phyloP scores from a whole-genome alignment of 1,139 yeast genomes.

The Candida labiduridarum region DNA sequence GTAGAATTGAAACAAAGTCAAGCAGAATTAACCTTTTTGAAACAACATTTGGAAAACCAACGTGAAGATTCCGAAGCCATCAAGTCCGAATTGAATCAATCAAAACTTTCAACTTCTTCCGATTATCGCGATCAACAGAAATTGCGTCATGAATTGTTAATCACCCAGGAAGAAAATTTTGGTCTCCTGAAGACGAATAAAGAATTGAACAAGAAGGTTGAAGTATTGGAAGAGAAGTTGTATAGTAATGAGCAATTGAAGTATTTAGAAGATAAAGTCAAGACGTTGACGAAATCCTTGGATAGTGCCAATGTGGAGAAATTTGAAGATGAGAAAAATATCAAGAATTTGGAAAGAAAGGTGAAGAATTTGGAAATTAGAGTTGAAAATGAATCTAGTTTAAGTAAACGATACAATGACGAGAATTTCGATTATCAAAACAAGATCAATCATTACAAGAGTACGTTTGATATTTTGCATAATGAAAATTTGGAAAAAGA shows the following conservation, averaged over 20 bases:
- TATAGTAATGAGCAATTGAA: slow-evolving; percentile 49
- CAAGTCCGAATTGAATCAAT: slow-evolving; percentile 38
- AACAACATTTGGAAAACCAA: slow-evolving; percentile 40
- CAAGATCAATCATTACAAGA: slow-evolving; percentile 38
- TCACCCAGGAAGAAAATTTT: slow-evolving; percentile 47
- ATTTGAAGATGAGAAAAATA: slow-evolving; percentile 33
- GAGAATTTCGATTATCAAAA: slow-evolving; percentile 51
- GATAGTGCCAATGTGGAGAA: slow-evolving; percentile 34
- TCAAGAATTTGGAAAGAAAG: slow-evolving; percentile 35
- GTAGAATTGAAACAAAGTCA: slow-evolving; percentile 35
- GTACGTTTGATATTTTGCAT: slow-evolving; percentile 39
- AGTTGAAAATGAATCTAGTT: slow-evolving; percentile 37
- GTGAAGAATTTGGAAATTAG: slow-evolving; percentile 40
- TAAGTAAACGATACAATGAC: slow-evolving; percentile 47
- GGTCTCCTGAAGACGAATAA: slow-evolving; percentile 39
- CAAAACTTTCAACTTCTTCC: slow-evolving; percentile 31
- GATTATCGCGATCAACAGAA: slow-evolving; percentile 42
- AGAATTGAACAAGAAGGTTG: slow-evolving; percentile 37
- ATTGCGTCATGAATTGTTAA: slow-evolving; percentile 40
- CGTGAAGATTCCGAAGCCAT: slow-evolving; percentile 35
- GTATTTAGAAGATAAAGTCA: slow-evolving; percentile 47
- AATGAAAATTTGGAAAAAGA: slow-evolving; percentile 46
- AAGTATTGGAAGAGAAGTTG: slow-evolving; percentile 41
- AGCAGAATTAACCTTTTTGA: slow-evolving; percentile 32
- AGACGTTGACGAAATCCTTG: slow-evolving; percentile 31